A percentile compares a stretch with the other conserved stretches of the same genome.
These are phyloP conservation scores for Cochlearia excelsa DNA, from an alignment of 345 rosid species.

Conservation along the genomic window DNA sequence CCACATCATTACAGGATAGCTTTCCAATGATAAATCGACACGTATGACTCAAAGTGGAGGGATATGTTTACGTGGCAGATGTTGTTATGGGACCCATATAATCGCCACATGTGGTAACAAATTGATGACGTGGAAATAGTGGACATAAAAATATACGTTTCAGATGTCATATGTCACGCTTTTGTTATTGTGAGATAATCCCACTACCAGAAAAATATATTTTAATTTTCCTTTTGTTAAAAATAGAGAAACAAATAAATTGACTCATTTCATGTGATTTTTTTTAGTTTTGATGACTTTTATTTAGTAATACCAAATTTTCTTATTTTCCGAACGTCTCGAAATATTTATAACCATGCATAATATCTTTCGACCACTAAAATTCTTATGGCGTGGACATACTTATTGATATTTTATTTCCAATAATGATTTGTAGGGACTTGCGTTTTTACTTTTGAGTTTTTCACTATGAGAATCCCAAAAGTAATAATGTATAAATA, in stretches of 20 bases:
- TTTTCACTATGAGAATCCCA: conserved; percentile 2
- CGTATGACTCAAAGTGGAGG: conserved; percentile 11
- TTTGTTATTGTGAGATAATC: conserved; percentile 36
- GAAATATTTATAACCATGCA: background rate
- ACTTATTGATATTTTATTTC: background rate
- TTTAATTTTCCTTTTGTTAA: background rate
- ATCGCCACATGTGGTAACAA: conserved; percentile 31
- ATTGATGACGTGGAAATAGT: conserved; percentile 35
- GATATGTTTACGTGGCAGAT: conserved; percentile 14
- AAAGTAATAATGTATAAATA: background rate
- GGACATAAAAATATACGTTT: conserved; percentile 31
- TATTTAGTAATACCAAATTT: background rate
- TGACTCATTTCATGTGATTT: conserved; percentile 29
- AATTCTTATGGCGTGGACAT: background rate
- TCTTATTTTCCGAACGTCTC: no score
- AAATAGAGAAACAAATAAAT: conserved; percentile 29
- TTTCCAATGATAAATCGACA: conserved; percentile 4
- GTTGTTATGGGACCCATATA: conserved; percentile 19
- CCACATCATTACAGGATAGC: background rate
- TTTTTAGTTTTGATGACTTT: conserved; percentile 8
- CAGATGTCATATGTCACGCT: conserved; percentile 39
- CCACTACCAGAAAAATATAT: conserved; percentile 18
- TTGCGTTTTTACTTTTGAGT: conserved; percentile 1
- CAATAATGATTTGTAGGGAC: no score
- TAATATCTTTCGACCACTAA: conserved; percentile 11